Evolutionary conservation across 2,329 filamentous ascomycete species (phyloP).

Genomic region (Nothophaeocryptopus gaeumannii): DNA sequence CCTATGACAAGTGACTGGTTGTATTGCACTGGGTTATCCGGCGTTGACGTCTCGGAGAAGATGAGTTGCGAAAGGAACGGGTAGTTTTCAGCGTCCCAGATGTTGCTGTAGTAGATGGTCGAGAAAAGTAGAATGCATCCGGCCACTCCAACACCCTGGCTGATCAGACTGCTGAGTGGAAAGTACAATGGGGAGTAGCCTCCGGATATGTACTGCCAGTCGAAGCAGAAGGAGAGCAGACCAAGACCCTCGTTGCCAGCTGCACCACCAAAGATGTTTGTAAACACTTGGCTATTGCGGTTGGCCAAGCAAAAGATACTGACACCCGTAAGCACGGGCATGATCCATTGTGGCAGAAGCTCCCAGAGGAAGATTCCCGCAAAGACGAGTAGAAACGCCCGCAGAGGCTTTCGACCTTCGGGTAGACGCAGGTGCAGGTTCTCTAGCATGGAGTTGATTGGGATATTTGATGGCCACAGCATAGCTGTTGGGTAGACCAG

Average conservation of each 20-base stretch:
- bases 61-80: slow-evolving; percentile 3
- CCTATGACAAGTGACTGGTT: neutral
- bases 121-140: slow-evolving; percentile 26
- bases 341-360: slow-evolving; percentile 49
- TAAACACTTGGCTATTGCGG: slow-evolving; percentile 43
- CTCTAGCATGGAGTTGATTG: slow-evolving; percentile 40
- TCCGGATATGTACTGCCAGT: slow-evolving; percentile 46
- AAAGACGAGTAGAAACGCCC: slow-evolving; percentile 43
- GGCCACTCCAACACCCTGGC: neutral
- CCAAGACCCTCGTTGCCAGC: slow-evolving; percentile 47
- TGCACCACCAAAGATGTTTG: slow-evolving; percentile 52
- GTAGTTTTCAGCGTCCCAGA: slow-evolving; percentile 37
- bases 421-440: slow-evolving; percentile 34
- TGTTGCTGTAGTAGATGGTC: slow-evolving; percentile 45
- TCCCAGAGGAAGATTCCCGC: slow-evolving; percentile 47
- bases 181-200: slow-evolving; percentile 1
- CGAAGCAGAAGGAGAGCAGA: slow-evolving; percentile 41
- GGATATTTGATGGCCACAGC: slow-evolving; percentile 68
- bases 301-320: slow-evolving; percentile 48
- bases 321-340: slow-evolving; percentile 43
- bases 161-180: slow-evolving; percentile 2
- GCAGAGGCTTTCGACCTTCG: slow-evolving; percentile 34
- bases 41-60: neutral
- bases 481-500: slow-evolving; percentile 80
- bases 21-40: neutral